Evolutionary conservation across 495 filamentous ascomycete species (phyloP).

Genomic region (Xylaria nigripes): DNA sequence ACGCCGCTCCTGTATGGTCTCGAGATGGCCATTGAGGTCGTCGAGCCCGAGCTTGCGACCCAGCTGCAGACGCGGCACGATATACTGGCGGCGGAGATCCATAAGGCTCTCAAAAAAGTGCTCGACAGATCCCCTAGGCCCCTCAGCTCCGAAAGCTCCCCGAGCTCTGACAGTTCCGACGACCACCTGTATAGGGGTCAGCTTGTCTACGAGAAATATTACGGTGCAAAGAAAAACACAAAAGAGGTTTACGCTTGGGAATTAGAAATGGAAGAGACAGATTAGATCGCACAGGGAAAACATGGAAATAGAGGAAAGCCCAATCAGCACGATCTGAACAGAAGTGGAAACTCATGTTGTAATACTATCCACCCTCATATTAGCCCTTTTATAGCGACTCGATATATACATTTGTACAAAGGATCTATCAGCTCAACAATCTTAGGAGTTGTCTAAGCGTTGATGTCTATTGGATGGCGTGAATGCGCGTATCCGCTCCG

Average conservation of each 20-base stretch:
- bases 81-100: slow-evolving; percentile 21
- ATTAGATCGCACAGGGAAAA: neutral
- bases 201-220: slow-evolving; percentile 20
- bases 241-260: neutral
- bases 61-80: slow-evolving; percentile 23
- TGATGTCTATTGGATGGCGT: neutral
- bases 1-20: slow-evolving; percentile 35
- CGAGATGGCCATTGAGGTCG: slow-evolving; percentile 28
- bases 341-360: neutral
- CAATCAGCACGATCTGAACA: neutral
- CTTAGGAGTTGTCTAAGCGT: no score
- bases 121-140: no score
- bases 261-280: neutral
- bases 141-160: slow-evolving; percentile 15
- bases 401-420: slow-evolving; percentile 16
- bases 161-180: neutral
- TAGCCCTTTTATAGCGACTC: slow-evolving; percentile 10
- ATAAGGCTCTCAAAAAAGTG: no score
- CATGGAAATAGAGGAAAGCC: neutral
- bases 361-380: slow-evolving; percentile 10
- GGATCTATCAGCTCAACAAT: neutral
- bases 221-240: slow-evolving; percentile 1
- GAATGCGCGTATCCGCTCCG: neutral
- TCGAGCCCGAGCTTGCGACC: slow-evolving; percentile 27
- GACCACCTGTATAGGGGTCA: neutral